phyloP scores from a whole-genome alignment of 306 rosid species.

The Alnus glutinosa region DNA sequence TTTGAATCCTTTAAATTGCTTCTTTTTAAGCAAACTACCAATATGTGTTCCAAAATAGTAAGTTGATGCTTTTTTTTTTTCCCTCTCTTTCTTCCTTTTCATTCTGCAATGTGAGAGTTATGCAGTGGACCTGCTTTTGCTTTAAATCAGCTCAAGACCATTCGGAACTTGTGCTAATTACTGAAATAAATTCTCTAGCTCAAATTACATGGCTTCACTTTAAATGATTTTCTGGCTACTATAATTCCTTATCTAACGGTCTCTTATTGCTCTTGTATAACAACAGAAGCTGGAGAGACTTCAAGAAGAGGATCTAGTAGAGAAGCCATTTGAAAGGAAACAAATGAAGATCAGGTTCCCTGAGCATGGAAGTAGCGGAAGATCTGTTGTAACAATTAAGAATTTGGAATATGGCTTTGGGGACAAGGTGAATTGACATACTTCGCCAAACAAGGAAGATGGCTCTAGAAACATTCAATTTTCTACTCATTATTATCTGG shows the following conservation, averaged over 20 bases:
- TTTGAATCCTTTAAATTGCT: neutral
- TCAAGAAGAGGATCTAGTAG: conserved; percentile 79
- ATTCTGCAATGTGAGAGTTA: conserved; percentile 7
- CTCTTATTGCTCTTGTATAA: conserved; percentile 31
- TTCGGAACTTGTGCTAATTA: conserved; percentile 19
- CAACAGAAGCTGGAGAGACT: conserved; percentile 94
- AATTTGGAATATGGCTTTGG: conserved; percentile 82
- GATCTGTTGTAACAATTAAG: conserved; percentile 64
- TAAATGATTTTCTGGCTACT: conserved; percentile 17
- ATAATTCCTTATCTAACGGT: conserved; percentile 24
- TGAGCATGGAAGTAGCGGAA: conserved; percentile 92
- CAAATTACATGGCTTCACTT: conserved; percentile 14
- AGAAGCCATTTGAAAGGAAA: conserved; percentile 91
- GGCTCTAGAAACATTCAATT: conserved; percentile 2
- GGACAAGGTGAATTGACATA: conserved; percentile 59
- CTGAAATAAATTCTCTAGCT: conserved; percentile 18
- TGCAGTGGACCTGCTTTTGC: conserved; percentile 10
- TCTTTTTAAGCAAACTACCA: neutral
- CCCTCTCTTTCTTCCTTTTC: neutral
- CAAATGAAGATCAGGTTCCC: conserved; percentile 98
- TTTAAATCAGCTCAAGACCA: conserved; percentile 12
- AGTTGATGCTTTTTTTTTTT: no score
- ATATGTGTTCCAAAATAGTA: neutral
- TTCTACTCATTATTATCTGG: neutral
- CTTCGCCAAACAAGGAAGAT: conserved; percentile 13